These are phyloP conservation scores for Artemisia annua DNA, from an alignment of 129 eudicot species.

Conservation along the genomic window DNA sequence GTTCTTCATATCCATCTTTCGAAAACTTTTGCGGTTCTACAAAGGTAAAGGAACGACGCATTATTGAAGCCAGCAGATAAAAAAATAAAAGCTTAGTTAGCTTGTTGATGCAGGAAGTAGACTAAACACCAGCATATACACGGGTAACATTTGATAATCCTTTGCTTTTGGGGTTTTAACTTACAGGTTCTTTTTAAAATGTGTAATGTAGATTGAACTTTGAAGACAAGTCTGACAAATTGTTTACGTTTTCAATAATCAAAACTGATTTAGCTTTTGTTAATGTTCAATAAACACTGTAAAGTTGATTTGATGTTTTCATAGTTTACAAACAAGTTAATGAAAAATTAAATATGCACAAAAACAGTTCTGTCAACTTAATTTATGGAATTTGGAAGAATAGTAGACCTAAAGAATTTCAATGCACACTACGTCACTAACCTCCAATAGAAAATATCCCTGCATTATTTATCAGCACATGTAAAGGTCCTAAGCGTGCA, in stretches of 20 bases:
- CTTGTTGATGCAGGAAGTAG: not conserved
- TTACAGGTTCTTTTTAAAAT: too few relatives aligned
- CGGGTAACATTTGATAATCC: too few relatives aligned
- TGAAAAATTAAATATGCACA: not conserved
- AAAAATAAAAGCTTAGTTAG: not conserved
- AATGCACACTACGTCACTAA: slow-evolving; percentile 32
- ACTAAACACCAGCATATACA: too few relatives aligned
- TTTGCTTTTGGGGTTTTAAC: too few relatives aligned
- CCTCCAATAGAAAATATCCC: slow-evolving; percentile 97
- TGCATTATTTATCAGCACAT: slow-evolving; percentile 88
- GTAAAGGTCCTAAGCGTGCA: slow-evolving; percentile 81
- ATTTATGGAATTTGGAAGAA: too few relatives aligned
- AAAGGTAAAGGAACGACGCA: slow-evolving; percentile 3
- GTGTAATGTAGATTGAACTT: not conserved
- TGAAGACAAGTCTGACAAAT: not conserved
- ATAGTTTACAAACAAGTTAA: slow-evolving; percentile 15
- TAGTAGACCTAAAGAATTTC: not conserved
- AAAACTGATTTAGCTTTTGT: slow-evolving; percentile 9
- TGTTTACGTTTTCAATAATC: not conserved
- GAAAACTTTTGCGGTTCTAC: slow-evolving; percentile 91
- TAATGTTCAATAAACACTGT: not conserved
- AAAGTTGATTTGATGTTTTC: not conserved
- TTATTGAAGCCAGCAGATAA: slow-evolving; percentile 19
- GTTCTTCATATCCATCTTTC: slow-evolving; percentile 85
- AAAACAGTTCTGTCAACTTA: not conserved